Base-by-base conservation (phyloP, 202 grass and related monocot species). In the Saccharum hybrid region DNA sequence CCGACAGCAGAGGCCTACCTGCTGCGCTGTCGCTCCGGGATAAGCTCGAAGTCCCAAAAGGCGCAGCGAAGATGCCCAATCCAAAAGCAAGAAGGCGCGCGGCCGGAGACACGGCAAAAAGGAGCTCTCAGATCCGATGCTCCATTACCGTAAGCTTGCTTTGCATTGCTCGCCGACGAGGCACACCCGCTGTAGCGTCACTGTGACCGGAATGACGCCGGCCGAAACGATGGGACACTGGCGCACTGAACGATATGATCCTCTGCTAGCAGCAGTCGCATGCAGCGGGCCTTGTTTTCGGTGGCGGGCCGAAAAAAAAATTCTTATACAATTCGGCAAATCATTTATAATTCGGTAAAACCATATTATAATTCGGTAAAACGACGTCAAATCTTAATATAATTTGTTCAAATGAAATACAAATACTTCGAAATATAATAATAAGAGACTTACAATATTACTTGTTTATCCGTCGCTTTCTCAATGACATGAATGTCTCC, bases 41-140 rank as follows among this genome's bases (percentile, higher is more conserved):
- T 89, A 85, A 89, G 83, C 82, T 82, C 83, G 1, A 60, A 6
- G 59, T 2, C 72, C 65, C 26, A 81, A 76, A 75, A 51, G 59
- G 1, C 2, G 7, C 40, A 4, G 3, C 0, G 72, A 7, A 79
- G 83, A 85, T 54, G 11, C 67, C 56, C 22, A 49, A 63, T 23
- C n/a, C 33, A 75, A 19, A 46, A 46, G 12, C 3, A 46, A 46
- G 49, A 15, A 2, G 8, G 77, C 51, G 7, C 15, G 48, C 40
- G 28, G 38, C 4, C n/a, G 15, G 71, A 41, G 52, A 54, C 40
- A 45, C 74, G 3, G 10, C 10, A 40, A n/a, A 71, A 33, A 77
- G 19, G 36, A 34, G 54, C 38, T 14, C 5, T 16, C 12, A 33
- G 18, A 37, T 36, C 31, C 12, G 43, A 72, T 80, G 64, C 76